phyloP scores from a whole-genome alignment of 768 basidiomycete species.

The Tylopilus felleus region DNA sequence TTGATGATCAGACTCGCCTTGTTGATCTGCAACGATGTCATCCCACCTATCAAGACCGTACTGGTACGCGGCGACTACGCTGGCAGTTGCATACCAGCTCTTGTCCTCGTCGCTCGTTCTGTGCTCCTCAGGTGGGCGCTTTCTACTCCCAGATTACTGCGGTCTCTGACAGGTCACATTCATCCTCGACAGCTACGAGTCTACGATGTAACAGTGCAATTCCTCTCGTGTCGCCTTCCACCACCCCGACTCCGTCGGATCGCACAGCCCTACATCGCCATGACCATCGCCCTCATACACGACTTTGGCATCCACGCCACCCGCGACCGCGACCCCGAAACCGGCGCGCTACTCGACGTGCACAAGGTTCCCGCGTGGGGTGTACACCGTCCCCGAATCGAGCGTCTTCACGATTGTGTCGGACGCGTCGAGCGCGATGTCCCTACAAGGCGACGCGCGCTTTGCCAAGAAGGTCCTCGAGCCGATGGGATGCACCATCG shows the following conservation, averaged over 20 bases:
- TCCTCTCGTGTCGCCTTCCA: constrained; percentile 64
- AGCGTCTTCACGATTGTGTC: constrained; percentile 83
- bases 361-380: constrained; percentile 84
- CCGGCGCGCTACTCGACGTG: constrained; percentile 65
- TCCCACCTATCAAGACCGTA: constrained; percentile 39
- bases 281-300: constrained; percentile 98
- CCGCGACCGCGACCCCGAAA: constrained; percentile 56
- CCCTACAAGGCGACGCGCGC: constrained; percentile 94
- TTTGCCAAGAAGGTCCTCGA: constrained; percentile 92
- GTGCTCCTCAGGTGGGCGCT: constrained; percentile 10
- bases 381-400: constrained; percentile 68
- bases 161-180: constrained; percentile 33
- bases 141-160: too few relatives aligned
- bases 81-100: constrained; percentile 46
- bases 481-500: constrained; percentile 91
- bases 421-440: constrained; percentile 94
- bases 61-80: constrained; percentile 64
- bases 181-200: constrained; percentile 66
- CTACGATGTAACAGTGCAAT: too few relatives aligned
- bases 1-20: constrained; percentile 38
- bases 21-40: constrained; percentile 63
- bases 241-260: constrained; percentile 34
- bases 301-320: constrained; percentile 81
- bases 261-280: constrained; percentile 97
- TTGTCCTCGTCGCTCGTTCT: constrained; percentile 37